Evolutionary conservation across 306 rosid genomes (phyloP).

Genomic region (Vigna hirtella): DNA sequence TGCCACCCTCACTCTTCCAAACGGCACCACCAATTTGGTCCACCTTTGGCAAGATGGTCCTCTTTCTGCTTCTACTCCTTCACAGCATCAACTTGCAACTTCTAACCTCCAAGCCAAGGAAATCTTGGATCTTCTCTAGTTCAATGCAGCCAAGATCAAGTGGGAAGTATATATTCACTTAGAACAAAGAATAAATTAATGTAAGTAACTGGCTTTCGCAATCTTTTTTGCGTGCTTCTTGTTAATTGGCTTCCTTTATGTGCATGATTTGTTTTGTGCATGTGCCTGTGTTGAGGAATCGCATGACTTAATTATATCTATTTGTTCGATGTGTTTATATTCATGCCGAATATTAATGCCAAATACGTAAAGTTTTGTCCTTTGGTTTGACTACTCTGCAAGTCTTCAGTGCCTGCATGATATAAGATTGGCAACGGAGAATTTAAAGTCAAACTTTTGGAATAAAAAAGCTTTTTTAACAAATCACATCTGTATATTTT

Average conservation of each 20-base stretch:
- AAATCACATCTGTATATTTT: too few species aligned
- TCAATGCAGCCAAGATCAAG: slow-evolving; percentile 35
- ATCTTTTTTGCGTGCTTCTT: background rate
- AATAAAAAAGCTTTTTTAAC: too few species aligned
- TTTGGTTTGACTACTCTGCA: too few species aligned
- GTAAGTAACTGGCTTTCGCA: background rate
- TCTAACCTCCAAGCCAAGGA: slow-evolving; percentile 45
- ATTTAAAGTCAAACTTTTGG: too few species aligned
- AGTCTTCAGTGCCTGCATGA: too few species aligned
- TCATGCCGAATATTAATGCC: too few species aligned
- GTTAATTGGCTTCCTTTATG: background rate
- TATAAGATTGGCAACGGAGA: too few species aligned
- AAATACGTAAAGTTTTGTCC: too few species aligned
- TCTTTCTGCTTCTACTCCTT: slow-evolving; percentile 39
- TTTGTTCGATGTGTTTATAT: too few species aligned
- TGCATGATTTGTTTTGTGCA: too few species aligned
- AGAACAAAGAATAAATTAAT: slow-evolving; percentile 8
- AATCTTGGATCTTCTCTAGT: slow-evolving; percentile 63
- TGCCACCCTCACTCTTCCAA: slow-evolving; percentile 57
- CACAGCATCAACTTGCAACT: background rate
- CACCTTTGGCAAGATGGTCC: slow-evolving; percentile 84
- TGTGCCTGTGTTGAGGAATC: too few species aligned
- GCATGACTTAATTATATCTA: too few species aligned
- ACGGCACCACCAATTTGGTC: slow-evolving; percentile 41
- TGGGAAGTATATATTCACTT: slow-evolving; percentile 16